Evolutionary conservation across 306 rosid genomes (phyloP).

Genomic region (Parietaria judaica): DNA sequence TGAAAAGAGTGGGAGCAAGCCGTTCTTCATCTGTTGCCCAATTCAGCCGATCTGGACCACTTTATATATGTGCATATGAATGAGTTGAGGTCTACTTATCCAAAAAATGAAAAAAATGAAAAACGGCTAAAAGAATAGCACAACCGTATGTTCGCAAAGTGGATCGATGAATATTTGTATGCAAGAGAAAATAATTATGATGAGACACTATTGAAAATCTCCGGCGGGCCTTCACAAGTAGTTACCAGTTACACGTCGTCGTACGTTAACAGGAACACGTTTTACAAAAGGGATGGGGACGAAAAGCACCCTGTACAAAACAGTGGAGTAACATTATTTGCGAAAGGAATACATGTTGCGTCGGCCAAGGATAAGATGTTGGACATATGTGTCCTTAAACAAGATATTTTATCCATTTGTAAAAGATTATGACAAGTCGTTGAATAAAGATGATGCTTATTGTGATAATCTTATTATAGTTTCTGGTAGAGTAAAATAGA

Average conservation of each 20-base stretch:
- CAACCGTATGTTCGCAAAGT: not conserved
- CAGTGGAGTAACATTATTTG: not conserved
- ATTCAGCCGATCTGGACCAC: not conserved
- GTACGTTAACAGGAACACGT: not conserved
- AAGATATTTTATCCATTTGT: no score
- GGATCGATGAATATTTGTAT: not conserved
- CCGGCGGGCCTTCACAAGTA: not conserved
- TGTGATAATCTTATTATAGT: no score
- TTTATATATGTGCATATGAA: not conserved
- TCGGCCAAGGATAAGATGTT: not conserved
- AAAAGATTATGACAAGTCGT: no score
- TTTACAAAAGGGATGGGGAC: not conserved
- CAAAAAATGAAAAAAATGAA: not conserved
- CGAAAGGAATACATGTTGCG: not conserved
- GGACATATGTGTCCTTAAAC: no score
- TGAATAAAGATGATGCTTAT: no score
- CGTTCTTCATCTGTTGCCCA: not conserved
- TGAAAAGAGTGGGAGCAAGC: no score
- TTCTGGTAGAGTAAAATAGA: no score
- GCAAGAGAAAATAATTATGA: not conserved
- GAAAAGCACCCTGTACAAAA: slow-evolving; percentile 2
- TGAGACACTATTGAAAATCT: not conserved
- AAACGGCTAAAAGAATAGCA: not conserved
- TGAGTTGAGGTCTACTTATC: not conserved
- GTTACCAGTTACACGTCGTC: not conserved